Conservation (phyloP, 2,329 filamentous ascomycete genomes). For the Trichophaea hybrida region DNA sequence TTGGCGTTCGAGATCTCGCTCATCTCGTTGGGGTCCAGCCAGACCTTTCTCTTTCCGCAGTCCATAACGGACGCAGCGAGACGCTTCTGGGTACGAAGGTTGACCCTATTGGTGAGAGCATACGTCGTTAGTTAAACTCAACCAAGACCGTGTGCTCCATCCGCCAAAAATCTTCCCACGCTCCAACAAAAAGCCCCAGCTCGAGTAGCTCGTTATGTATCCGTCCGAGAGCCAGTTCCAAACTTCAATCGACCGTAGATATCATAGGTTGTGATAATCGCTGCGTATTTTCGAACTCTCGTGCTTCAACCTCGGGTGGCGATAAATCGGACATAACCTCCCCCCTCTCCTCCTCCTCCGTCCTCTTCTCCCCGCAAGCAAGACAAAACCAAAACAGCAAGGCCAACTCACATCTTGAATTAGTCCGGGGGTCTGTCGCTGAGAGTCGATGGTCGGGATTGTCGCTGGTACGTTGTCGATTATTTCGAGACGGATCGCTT, state of each 20-base stretch:
- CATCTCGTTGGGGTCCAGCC: slow-evolving; percentile 99
- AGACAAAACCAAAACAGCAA: not conserved
- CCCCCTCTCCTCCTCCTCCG: not conserved
- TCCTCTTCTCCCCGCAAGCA: not conserved
- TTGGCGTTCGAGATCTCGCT: slow-evolving; percentile 99
- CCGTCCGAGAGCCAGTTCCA: not conserved
- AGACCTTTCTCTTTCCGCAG: slow-evolving; percentile 99
- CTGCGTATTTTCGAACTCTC: not conserved
- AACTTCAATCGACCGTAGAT: not conserved
- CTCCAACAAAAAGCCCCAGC: not conserved
- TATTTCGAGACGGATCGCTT: not conserved
- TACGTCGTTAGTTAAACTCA: not conserved
- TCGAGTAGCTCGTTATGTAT: not conserved
- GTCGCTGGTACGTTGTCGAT: slow-evolving; percentile 5
- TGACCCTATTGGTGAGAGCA: slow-evolving; percentile 58
- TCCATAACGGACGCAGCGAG: slow-evolving; percentile 96
- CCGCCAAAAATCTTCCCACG: not conserved
- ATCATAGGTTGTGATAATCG: not conserved
- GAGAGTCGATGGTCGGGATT: slow-evolving; percentile 5
- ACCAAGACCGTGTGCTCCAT: not conserved
- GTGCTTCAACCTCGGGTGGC: not conserved
- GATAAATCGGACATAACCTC: not conserved
- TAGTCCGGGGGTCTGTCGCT: slow-evolving; percentile 6
- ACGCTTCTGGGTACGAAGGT: slow-evolving; percentile 99
- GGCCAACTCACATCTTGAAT: slow-evolving; percentile 10